Evolutionary conservation across 441 rosid genomes (phyloP), one percentile per base, ranked within the genome.

Genomic region (Codiaeum variegatum): DNA sequence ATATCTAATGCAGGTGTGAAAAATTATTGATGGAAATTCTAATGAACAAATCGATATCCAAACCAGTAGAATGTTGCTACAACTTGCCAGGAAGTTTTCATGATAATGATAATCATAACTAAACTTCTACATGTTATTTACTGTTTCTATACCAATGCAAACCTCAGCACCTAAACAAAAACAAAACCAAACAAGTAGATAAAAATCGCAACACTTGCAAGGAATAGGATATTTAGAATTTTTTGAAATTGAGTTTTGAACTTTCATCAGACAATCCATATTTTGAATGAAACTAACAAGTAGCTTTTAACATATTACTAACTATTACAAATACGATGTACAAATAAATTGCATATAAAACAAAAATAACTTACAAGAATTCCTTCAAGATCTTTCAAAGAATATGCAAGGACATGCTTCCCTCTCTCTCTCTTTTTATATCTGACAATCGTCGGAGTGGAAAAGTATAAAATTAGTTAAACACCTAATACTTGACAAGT

Each of bases 351-450:
- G 46, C 31, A 6, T 4, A 40, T 24, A 19, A 6, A 40, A 32
- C n/a, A 32, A 69, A 18, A 46, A 56, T 24, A 78, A 82, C 93
- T 80, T 85, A 95, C 99, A 51, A 96, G 83, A 79, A 96, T 96
- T 75, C 98, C 98, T 80, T 88, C 92, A 72, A 96, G 97, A 85
- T 96, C 99, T 77, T 86, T 88, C 1, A 87, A 83, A 28, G 99
- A 88, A 84, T 93, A 96, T 32, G 89, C 83, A 63, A 79, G 81
- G 46, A 93, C 99, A 83, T 77, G 89, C 89, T 96, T 96, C 78
- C 92, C 99, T 60, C 81, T 86, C 79, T 96, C 98, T 83, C 98
- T 87, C 76, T 79, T 93, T 75, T 85, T 82, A 78, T 93, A 93
- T 80, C 98, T 93, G 74, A 77, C 19, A 67, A 68, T 61, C 73